Evolutionary conservation across 805 yeast species (phyloP), one percentile per base, ranked within the genome.

Genomic region (Pichia thaimueangensis): DNA sequence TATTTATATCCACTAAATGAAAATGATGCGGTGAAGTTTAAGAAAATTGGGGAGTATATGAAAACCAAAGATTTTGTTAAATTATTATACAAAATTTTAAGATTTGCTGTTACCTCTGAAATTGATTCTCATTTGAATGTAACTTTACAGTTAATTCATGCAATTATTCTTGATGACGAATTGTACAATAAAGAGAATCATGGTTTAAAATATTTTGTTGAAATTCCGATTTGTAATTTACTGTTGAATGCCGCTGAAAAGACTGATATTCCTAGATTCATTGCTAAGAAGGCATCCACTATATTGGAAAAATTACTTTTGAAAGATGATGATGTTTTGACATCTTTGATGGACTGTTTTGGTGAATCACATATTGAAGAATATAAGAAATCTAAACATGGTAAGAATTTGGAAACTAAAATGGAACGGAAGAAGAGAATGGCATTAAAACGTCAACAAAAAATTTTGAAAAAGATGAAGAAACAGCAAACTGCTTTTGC

Each of bases 121-220:
- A 73, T 76, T 41, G 82, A 80, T 41, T 64, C 74, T 0, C 80
- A 67, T 51, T 59, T 82, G 28, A 74, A 78, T 15, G 78, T 76
- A 33, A 53, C 80, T n/a, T 65, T 85, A 30, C 93, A 84, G 56
- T 65, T 85, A 38, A 49, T 82, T 3, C 87, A 84, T 62, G 89
- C 85, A 6, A 45, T 51, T 22, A 65, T 80, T 7, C 54, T 83
- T 16, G 38, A 62, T 16, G 66, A 56, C 48, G 54, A 50, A 34
- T 37, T 45, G 3, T 27, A 43, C 8, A 38, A 49, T 32, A 49
- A 71, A 20, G 70, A 69, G n/a, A 52, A 62, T 3, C 54, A 55
- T 45, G 52, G 53, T 1, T 45, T 63, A 23, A 31, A 49, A 17
- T 39, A 47, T 17, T 78, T 73, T 47, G 58, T 74, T n/a, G 62